A percentile compares a stretch with the other conserved stretches of the same genome.
These are phyloP conservation scores for Nosema granulosis DNA, from an alignment of 371 early-diverging fungal genomes.

Conservation along the genomic window DNA sequence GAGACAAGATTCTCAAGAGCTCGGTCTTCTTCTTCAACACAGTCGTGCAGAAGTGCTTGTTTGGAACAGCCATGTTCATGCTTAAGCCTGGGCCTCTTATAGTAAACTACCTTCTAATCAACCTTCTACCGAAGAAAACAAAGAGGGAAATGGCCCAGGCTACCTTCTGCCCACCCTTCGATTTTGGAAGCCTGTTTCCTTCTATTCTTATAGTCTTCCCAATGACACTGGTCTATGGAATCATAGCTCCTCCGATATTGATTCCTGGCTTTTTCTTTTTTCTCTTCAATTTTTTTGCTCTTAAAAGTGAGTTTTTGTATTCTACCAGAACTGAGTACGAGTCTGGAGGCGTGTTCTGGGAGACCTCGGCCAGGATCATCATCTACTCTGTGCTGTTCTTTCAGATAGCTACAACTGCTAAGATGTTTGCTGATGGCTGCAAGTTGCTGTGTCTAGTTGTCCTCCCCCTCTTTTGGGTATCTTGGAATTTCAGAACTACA, in stretches of 20 bases:
- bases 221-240: conserved; percentile 63
- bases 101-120: conserved; percentile 40
- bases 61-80: conserved; percentile 58
- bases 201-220: conserved; percentile 64
- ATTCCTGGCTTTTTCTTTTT: conserved; percentile 62
- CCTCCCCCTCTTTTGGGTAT: conserved; percentile 58
- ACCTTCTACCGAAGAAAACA: conserved; percentile 46
- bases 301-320: conserved; percentile 67
- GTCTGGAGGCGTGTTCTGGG: conserved; percentile 66
- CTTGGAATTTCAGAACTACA: conserved; percentile 36
- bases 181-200: conserved; percentile 67
- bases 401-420: conserved; percentile 56
- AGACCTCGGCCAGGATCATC: conserved; percentile 45
- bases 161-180: conserved; percentile 51
- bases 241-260: conserved; percentile 63
- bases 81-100: conserved; percentile 61
- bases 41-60: conserved; percentile 61
- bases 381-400: conserved; percentile 62
- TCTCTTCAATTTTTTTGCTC: conserved; percentile 58
- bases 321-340: conserved; percentile 63
- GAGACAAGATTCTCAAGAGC: conserved; percentile 39
- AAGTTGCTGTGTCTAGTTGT: conserved; percentile 13
- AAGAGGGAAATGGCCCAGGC: conserved; percentile 50
- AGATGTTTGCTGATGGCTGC: conserved; percentile 43
- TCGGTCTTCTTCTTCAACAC: conserved; percentile 66